These are phyloP conservation scores for Copromyces sp. DNA, from an alignment of 495 filamentous ascomycete genomes.

Conservation along the genomic window DNA sequence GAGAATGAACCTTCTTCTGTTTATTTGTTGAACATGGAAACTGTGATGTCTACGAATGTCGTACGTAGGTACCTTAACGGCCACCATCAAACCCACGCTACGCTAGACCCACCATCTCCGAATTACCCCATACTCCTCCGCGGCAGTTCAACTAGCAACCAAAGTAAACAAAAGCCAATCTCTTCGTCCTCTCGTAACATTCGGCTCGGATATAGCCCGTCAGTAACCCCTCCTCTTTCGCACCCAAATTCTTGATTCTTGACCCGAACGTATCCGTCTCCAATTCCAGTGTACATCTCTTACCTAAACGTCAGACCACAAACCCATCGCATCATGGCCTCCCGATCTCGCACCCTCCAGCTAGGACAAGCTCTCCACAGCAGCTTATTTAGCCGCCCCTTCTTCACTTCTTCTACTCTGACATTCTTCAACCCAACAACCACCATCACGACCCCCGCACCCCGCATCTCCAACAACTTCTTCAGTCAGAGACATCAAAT, in stretches of 20 bases:
- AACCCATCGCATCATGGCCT: not conserved
- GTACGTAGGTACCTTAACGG: not conserved
- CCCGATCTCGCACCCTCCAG: not conserved
- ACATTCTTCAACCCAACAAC: not conserved
- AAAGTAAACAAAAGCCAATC: not conserved
- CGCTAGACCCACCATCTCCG: not conserved
- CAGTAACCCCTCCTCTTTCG: not conserved
- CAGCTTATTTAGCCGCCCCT: not conserved
- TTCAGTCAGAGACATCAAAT: not conserved
- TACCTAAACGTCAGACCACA: too few species aligned
- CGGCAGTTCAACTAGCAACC: not conserved
- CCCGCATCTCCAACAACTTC: not conserved
- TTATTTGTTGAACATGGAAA: not conserved
- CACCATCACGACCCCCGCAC: not conserved
- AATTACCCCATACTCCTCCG: not conserved
- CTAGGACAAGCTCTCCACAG: not conserved
- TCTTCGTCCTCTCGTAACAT: not conserved
- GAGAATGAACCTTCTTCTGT: not conserved
- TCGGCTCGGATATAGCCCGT: not conserved
- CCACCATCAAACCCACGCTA: not conserved
- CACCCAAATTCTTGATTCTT: not conserved
- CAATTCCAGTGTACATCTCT: not conserved
- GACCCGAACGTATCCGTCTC: not conserved
- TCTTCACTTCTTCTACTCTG: not conserved
- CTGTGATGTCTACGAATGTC: not conserved